Evolutionary conservation across 23 red algal species (phyloP).

Genomic region (Rhodosorus marinus): DNA sequence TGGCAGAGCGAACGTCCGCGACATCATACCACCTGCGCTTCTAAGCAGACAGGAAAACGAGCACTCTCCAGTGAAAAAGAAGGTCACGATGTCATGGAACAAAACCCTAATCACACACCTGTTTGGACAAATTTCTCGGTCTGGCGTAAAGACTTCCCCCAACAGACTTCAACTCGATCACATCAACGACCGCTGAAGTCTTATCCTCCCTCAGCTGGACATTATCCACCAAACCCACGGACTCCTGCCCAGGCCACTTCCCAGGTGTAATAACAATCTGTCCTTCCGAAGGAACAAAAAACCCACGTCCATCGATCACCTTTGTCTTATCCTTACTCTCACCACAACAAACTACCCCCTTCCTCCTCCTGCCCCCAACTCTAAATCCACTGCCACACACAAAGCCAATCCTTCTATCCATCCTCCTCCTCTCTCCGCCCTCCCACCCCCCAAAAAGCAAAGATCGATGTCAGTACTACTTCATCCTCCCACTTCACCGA

Average conservation of each 20-base stretch:
- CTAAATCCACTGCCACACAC: too few relatives aligned
- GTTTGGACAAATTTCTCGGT: constrained; percentile 1
- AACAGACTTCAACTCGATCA: constrained; percentile 30
- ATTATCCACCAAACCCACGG: constrained; percentile 38
- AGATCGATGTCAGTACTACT: too few relatives aligned
- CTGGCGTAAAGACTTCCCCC: constrained; percentile 22
- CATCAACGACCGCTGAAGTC: constrained; percentile 17
- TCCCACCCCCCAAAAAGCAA: too few relatives aligned
- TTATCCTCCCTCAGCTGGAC: constrained; percentile 2
- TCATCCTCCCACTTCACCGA: too few relatives aligned
- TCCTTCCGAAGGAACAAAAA: constrained; percentile 37
- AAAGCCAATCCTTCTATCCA: too few relatives aligned
- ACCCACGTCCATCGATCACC: constrained; percentile 19
- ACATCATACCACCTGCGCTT: constrained; percentile 40
- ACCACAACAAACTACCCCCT: too few relatives aligned
- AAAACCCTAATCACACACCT: neutral
- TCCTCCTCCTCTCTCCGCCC: too few relatives aligned
- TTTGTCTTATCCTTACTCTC: too few relatives aligned
- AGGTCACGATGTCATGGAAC: too few relatives aligned
- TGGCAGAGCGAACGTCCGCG: constrained; percentile 15
- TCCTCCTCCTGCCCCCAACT: too few relatives aligned
- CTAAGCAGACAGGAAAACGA: neutral
- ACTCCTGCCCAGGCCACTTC: constrained; percentile 43
- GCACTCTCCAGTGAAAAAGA: too few relatives aligned
- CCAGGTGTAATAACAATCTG: constrained; percentile 57